phyloP scores from a whole-genome alignment of 78 protist species.

The Bigelowiella natans region DNA sequence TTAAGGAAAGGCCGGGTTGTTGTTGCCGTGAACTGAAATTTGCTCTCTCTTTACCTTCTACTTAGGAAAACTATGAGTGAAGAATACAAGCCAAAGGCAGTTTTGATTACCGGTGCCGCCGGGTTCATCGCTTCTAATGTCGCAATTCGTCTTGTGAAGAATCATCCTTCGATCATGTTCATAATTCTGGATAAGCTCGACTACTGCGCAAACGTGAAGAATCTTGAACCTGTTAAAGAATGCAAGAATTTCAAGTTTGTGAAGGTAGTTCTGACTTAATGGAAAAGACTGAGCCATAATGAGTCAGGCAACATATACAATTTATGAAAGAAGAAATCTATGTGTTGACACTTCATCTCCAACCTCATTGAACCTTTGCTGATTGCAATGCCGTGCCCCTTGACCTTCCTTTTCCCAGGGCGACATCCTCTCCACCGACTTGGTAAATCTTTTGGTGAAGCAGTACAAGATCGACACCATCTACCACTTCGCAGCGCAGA shows the following conservation, averaged over 20 bases:
- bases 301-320: no score
- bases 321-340: no score
- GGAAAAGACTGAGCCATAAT: no score
- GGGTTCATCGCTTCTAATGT: conserved; percentile 87
- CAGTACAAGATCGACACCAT: conserved; percentile 72
- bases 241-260: conserved; percentile 36
- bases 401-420: no score
- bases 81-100: not conserved
- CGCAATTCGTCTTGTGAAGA: not conserved
- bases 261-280: no score
- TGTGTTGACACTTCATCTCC: conserved; percentile 16
- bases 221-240: conserved; percentile 24
- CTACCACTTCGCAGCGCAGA: conserved; percentile 84
- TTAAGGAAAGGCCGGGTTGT: no score
- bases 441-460: conserved; percentile 45
- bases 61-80: no score
- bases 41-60: no score
- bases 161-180: conserved; percentile 33
- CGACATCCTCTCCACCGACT: conserved; percentile 44
- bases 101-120: conserved; percentile 69
- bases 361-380: not conserved
- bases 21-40: no score
- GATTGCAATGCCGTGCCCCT: not conserved
- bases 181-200: conserved; percentile 66
- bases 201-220: conserved; percentile 61